Base-by-base conservation (phyloP, 371 early-diverging fungal genomes). In the Mucor ambiguus region DNA sequence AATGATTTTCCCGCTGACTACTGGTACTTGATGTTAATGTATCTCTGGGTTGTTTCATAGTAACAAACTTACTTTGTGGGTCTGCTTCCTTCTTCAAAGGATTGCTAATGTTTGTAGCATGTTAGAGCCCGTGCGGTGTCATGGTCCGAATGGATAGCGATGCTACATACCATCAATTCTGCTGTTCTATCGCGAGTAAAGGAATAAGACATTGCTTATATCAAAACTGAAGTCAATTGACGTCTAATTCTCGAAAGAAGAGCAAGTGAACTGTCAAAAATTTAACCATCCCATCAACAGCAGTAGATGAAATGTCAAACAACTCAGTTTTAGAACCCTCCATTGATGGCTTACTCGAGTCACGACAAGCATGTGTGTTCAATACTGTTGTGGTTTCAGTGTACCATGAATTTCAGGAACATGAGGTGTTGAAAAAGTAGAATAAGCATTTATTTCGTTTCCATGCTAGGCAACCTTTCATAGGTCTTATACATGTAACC, bases 121-220 rank as follows among this genome's bases (percentile, higher is more conserved):
- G 14, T 52, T 46, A 26, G 24, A 28, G 52, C 28, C 12, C 16
- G 28, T 52, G 52, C 52, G 8, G 52, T 26, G 28, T 22, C 52
- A 28, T 28, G 28, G 52, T 52, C 52, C 52, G 52, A 28, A 28
- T 26, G 24, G 52, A 26, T 11, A 26, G 28, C 12, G 28, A 26
- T 52, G 28, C 12, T 26, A 52, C 52, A 5, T 52, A 52, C 52
- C 11, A 63, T 64, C 60, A 76, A 33, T 69, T 76, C 77, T 16
- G 67, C 64, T n/a, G 69, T 76, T 63, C 77, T 68, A 62, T 76
- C 77, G 62, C 73, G 71, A 58, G 64, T 71, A 60, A 76, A 76
- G 3, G 77, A 76, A 69, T 60, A 73, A 11, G 73, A 71, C 77
- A 76, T 76, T 3, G 16, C 48, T 29, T 18, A 14, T 8, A 49